These are phyloP conservation scores for Boeremia lycopersici DNA, from an alignment of 2,329 filamentous ascomycete species.

Conservation along the genomic window DNA sequence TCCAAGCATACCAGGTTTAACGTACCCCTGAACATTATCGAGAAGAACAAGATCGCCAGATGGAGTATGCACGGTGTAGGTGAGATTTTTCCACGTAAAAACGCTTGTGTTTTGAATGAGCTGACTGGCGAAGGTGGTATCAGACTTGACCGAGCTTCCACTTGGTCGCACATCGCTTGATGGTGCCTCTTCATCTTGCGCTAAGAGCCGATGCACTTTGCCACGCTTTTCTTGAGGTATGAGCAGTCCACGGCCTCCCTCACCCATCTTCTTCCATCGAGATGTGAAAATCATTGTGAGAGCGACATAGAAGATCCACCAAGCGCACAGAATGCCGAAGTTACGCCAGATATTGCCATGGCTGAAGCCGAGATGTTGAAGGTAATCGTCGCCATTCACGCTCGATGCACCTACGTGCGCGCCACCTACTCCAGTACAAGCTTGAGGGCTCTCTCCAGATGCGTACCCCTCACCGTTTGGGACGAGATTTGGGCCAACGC, in stretches of 20 bases:
- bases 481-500: background rate
- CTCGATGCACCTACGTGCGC: background rate
- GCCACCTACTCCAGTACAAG: background rate
- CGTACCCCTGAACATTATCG: slow-evolving; percentile 58
- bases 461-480: background rate
- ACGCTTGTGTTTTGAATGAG: slow-evolving; percentile 59
- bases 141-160: background rate
- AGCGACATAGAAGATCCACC: slow-evolving; percentile 52
- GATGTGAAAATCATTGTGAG: slow-evolving; percentile 64
- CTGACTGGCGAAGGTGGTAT: slow-evolving; percentile 37
- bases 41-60: slow-evolving; percentile 52
- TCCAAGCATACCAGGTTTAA: slow-evolving; percentile 59
- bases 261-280: slow-evolving; percentile 55
- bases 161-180: slow-evolving; percentile 21
- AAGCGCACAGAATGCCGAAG: slow-evolving; percentile 52
- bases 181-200: background rate
- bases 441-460: background rate
- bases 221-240: background rate
- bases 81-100: slow-evolving; percentile 68
- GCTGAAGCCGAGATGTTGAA: slow-evolving; percentile 35
- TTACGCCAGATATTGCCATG: slow-evolving; percentile 43
- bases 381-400: slow-evolving; percentile 66
- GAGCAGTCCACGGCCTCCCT: slow-evolving; percentile 60
- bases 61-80: slow-evolving; percentile 60
- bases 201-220: background rate